Conservation (phyloP, 495 filamentous ascomycete genomes). For the Lepraria neglecta region DNA sequence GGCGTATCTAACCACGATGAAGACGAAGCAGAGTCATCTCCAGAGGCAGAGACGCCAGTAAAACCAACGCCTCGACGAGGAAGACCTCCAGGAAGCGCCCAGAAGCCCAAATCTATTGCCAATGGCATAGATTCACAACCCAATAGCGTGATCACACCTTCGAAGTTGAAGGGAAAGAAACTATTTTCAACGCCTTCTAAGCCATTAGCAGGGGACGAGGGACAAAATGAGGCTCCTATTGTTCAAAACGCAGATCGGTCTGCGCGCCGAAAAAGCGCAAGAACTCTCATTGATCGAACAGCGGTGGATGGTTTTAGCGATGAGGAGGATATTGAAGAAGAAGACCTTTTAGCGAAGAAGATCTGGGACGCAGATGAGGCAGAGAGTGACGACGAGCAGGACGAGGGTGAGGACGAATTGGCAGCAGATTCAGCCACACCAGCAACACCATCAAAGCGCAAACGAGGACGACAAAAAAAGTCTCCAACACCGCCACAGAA, state of each 20-base stretch:
- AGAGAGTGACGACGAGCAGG: constrained; percentile 38
- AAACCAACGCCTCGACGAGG: constrained; percentile 24
- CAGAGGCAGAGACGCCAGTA: constrained; percentile 12
- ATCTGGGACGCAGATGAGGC: constrained; percentile 52
- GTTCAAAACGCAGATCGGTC: constrained; percentile 72
- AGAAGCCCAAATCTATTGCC: constrained; percentile 20
- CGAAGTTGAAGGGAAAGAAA: constrained; percentile 18
- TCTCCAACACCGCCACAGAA: constrained; percentile 74
- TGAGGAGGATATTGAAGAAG: constrained; percentile 70
- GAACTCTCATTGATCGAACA: constrained; percentile 61
- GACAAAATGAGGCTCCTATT: neutral
- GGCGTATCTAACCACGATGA: constrained; percentile 1
- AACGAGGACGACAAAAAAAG: constrained; percentile 58
- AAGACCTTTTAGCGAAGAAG: constrained; percentile 63
- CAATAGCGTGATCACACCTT: constrained; percentile 4
- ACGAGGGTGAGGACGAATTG: constrained; percentile 35
- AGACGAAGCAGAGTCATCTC: neutral
- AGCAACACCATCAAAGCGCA: constrained; percentile 51
- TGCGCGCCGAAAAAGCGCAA: constrained; percentile 77
- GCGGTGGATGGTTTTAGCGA: constrained; percentile 41
- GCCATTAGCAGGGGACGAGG: neutral
- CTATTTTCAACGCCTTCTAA: constrained; percentile 23
- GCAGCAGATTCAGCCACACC: constrained; percentile 29
- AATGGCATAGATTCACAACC: constrained; percentile 9
- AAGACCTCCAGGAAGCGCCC: constrained; percentile 25